These are phyloP conservation scores for Cicer judaicum DNA, from an alignment of 306 rosid genomes.

Conservation along the genomic window DNA sequence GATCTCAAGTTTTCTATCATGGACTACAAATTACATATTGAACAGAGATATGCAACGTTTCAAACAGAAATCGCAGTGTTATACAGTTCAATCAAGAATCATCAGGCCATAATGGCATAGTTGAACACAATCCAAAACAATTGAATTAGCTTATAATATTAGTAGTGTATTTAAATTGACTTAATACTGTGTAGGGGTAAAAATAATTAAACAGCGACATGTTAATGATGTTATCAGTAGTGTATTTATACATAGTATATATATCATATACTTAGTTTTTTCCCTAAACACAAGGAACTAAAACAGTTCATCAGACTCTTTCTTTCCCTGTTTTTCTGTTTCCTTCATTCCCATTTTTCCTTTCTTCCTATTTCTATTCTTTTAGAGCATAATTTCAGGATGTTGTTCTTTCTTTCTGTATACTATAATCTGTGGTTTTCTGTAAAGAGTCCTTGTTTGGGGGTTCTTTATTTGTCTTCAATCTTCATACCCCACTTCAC, in stretches of 20 bases:
- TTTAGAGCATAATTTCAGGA: slow-evolving; percentile 43
- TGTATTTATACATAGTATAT: slow-evolving; percentile 1
- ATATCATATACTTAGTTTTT: slow-evolving; percentile 49
- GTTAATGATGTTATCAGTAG: too few species aligned
- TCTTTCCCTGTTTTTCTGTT: slow-evolving; percentile 48
- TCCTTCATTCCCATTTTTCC: slow-evolving; percentile 39
- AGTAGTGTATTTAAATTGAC: not conserved
- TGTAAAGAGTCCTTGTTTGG: too few species aligned
- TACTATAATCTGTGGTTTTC: too few species aligned
- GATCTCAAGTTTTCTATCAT: slow-evolving; percentile 26
- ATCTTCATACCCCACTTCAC: not conserved
- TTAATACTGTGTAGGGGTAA: too few species aligned
- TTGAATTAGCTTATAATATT: too few species aligned
- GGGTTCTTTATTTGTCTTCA: slow-evolving; percentile 14
- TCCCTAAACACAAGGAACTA: slow-evolving; percentile 54
- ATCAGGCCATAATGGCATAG: slow-evolving; percentile 24
- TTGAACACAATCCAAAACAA: slow-evolving; percentile 17
- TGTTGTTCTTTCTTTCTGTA: slow-evolving; percentile 40
- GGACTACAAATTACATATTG: slow-evolving; percentile 19
- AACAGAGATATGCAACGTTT: slow-evolving; percentile 27
- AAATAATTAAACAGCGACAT: too few species aligned
- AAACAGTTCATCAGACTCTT: slow-evolving; percentile 43
- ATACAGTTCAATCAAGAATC: slow-evolving; percentile 27
- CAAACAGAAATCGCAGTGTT: slow-evolving; percentile 14
- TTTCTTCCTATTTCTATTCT: not conserved